These are phyloP conservation scores for Chloranthus sessilifolius DNA, from an alignment of 164 flowering plant species.

Conservation along the genomic window DNA sequence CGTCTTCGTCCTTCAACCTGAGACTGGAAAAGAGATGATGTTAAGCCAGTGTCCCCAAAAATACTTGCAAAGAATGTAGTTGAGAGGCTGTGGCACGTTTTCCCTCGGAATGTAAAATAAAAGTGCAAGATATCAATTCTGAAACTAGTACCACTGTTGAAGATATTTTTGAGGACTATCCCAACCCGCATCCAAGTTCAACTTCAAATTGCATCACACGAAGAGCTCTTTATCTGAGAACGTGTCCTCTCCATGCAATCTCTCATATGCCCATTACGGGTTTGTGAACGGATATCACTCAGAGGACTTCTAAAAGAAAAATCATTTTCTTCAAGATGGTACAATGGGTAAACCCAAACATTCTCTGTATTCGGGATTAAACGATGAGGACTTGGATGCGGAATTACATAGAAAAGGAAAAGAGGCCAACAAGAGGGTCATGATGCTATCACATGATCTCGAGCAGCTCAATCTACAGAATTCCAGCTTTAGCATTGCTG, in stretches of 20 bases:
- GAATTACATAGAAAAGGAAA: constrained; percentile 44
- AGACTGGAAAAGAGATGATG: constrained; percentile 42
- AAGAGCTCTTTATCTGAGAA: constrained; percentile 11
- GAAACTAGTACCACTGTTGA: constrained; percentile 60
- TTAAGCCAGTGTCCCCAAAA: constrained; percentile 56
- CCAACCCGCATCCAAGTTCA: constrained; percentile 22
- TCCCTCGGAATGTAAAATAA: constrained; percentile 26
- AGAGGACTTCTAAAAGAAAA: constrained; percentile 19
- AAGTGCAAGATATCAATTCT: constrained; percentile 30
- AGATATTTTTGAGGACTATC: constrained; percentile 55
- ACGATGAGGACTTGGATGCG: constrained; percentile 34
- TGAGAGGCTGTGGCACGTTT: constrained; percentile 61
- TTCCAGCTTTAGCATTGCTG: constrained; percentile 30
- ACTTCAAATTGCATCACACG: constrained; percentile 21
- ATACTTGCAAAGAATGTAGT: constrained; percentile 71
- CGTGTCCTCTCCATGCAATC: constrained; percentile 1
- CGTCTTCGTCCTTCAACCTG: constrained; percentile 29
- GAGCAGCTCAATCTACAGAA: constrained; percentile 44
- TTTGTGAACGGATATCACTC: constrained; percentile 15
- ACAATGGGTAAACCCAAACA: constrained; percentile 8
- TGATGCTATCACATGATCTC: constrained; percentile 49
- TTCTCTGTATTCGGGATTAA: constrained; percentile 11
- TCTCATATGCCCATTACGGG: constrained; percentile 22
- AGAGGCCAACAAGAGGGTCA: constrained; percentile 63
- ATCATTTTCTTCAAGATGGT: constrained; percentile 15